A percentile compares a stretch with the other conserved stretches of the same genome.
Conservation (phyloP, 176 grass and related monocot species). For the Phyllostachys edulis region DNA sequence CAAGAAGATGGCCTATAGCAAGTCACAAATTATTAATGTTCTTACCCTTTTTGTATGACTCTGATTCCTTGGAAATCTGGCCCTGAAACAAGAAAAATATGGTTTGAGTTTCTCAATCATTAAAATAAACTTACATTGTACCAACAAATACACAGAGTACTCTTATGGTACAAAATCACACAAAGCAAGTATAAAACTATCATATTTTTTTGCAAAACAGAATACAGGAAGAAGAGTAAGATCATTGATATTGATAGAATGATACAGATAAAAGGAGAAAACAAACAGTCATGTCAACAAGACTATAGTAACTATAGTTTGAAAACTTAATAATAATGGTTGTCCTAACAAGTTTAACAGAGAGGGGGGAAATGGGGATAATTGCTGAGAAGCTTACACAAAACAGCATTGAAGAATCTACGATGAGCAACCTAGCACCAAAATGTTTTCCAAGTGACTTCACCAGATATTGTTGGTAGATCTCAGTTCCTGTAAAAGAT, state of each 20-base stretch:
- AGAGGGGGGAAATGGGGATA: background rate
- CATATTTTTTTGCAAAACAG: background rate
- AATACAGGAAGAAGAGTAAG: background rate
- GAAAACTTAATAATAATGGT: background rate
- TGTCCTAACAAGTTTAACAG: background rate
- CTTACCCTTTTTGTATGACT: slow-evolving; percentile 74
- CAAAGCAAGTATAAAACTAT: background rate
- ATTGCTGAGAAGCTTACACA: slow-evolving; percentile 59
- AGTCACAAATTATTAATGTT: background rate
- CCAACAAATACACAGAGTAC: background rate
- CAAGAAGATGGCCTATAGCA: background rate
- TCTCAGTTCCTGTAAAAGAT: slow-evolving; percentile 83
- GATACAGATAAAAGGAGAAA: background rate
- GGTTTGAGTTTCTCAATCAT: slow-evolving; percentile 14
- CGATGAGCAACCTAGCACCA: slow-evolving; percentile 73
- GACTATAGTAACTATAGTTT: background rate
- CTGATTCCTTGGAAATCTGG: slow-evolving; percentile 67
- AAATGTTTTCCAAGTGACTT: slow-evolving; percentile 93
- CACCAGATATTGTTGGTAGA: slow-evolving; percentile 91
- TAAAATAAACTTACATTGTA: slow-evolving; percentile 4
- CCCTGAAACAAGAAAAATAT: slow-evolving; percentile 66
- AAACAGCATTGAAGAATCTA: slow-evolving; percentile 75
- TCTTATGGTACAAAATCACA: background rate
- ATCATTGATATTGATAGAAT: background rate
- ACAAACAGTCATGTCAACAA: background rate